Base-by-base conservation (phyloP, 2,329 filamentous ascomycete species). In the Ophiocordyceps unilateralis region DNA sequence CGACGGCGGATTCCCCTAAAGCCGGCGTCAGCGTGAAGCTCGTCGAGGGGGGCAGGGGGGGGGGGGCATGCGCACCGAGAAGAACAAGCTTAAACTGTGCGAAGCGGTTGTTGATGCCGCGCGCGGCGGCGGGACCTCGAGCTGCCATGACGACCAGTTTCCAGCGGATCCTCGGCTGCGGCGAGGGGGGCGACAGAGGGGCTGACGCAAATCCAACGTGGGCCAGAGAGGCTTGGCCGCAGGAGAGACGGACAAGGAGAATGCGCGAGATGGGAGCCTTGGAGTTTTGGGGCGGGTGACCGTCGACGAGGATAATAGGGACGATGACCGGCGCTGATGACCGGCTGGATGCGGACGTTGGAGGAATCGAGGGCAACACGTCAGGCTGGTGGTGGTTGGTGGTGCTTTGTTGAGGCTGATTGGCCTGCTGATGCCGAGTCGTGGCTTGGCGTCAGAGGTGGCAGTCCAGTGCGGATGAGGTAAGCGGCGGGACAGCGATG, bases 41-140 rank as follows among this genome's bases (percentile, higher is more conserved):
- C 9, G 23, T 8, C 4, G 5, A n/a, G 7, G 15, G 38, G 23
- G 21, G 15, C 21, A 4, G 23, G 22, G 14, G 9, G 41, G 17
- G 20, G 9, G 21, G 20, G 9, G 14, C 8, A 20, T 17, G 38
- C 81, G 53, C 76, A 96, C 91, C 91, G 51, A 98, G 74, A 59
- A 98, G 72, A 51, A 98, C 91, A 55, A 98, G 76, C 74, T 98
- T 98, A 70, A 98, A 98, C 74, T 98, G 91, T 56, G 91, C 89
- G 66, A 98, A 96, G 58, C 89, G 81, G 65, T 83, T 76, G 78
- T 80, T 76, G 72, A 71, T 66, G 59, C 72, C 74, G 55, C 74
- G 73, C 55, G 71, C 73, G 56, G 72, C 67, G 52, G 72, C 68
- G 55, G 65, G 79, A 68, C 78, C 78, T 78, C 87, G 79, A 63